These are phyloP conservation scores for Aspergillus calidoustus DNA, from an alignment of 2,329 filamentous ascomycete species.

Conservation along the genomic window DNA sequence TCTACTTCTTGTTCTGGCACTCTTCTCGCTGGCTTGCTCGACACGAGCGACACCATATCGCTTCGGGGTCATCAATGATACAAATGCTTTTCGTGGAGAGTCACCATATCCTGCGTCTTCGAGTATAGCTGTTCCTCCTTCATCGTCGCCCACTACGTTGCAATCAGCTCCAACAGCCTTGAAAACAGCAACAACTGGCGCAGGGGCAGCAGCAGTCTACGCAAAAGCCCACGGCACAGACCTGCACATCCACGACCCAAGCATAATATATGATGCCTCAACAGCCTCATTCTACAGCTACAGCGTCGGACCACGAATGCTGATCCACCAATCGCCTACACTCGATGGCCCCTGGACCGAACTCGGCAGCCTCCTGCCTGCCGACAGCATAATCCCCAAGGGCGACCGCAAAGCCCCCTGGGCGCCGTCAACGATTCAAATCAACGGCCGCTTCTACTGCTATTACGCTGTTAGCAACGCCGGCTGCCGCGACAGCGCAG, in stretches of 20 bases:
- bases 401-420: slow-evolving; percentile 39
- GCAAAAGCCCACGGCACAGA: slow-evolving; percentile 19
- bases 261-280: slow-evolving; percentile 30
- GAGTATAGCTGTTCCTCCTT: not conserved
- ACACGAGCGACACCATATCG: not conserved
- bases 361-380: slow-evolving; percentile 34
- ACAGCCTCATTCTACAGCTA: slow-evolving; percentile 36
- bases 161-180: not conserved
- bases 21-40: slow-evolving; percentile 3
- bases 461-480: slow-evolving; percentile 69
- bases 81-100: not conserved
- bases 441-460: slow-evolving; percentile 64
- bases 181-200: not conserved
- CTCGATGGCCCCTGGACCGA: slow-evolving; percentile 39
- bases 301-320: slow-evolving; percentile 38
- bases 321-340: slow-evolving; percentile 33
- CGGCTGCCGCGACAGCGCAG: slow-evolving; percentile 64
- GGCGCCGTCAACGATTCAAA: slow-evolving; percentile 66
- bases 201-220: not conserved
- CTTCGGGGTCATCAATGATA: not conserved
- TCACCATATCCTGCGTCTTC: not conserved
- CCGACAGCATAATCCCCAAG: slow-evolving; percentile 39
- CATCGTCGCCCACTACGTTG: not conserved
- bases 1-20: slow-evolving; percentile 2
- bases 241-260: slow-evolving; percentile 39